A percentile compares a stretch with the other conserved stretches of the same genome.
Evolutionary conservation across 495 filamentous ascomycete species (phyloP).

Genomic region (Lasiosphaeria ovina): DNA sequence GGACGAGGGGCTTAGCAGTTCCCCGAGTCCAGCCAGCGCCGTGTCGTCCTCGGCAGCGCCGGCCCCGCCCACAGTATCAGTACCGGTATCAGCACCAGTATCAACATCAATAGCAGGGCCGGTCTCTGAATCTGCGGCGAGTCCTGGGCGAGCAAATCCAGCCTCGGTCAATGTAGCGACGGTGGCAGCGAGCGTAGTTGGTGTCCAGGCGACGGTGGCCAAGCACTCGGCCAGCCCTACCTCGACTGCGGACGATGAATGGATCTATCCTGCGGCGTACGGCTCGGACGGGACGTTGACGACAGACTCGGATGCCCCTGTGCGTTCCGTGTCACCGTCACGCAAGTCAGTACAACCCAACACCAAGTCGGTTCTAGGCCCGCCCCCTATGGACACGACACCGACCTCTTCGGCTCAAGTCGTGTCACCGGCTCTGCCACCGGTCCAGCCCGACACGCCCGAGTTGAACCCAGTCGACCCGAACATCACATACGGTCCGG

Average conservation of each 20-base stretch:
- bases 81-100: background rate
- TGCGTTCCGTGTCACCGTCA: slow-evolving; percentile 18
- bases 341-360: slow-evolving; percentile 15
- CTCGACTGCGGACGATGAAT: slow-evolving; percentile 11
- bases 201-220: background rate
- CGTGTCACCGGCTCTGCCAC: background rate
- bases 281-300: slow-evolving; percentile 19
- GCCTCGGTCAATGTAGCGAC: slow-evolving; percentile 2
- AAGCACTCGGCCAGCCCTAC: background rate
- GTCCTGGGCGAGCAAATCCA: background rate
- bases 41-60: background rate
- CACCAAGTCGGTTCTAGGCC: slow-evolving; percentile 5
- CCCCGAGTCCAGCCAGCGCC: background rate
- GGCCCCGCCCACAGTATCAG: background rate
- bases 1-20: background rate
- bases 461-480: background rate
- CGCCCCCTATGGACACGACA: slow-evolving; percentile 18
- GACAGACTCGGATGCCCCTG: slow-evolving; percentile 18
- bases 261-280: slow-evolving; percentile 18
- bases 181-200: background rate
- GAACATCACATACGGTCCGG: background rate
- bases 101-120: background rate
- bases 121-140: background rate
- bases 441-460: background rate
- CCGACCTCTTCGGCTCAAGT: background rate